Percentiles rank a stretch among this genome's conserved stretches.
These are phyloP conservation scores for Polytolypa hystricis DNA, from an alignment of 2,329 filamentous ascomycete species.

Conservation along the genomic window DNA sequence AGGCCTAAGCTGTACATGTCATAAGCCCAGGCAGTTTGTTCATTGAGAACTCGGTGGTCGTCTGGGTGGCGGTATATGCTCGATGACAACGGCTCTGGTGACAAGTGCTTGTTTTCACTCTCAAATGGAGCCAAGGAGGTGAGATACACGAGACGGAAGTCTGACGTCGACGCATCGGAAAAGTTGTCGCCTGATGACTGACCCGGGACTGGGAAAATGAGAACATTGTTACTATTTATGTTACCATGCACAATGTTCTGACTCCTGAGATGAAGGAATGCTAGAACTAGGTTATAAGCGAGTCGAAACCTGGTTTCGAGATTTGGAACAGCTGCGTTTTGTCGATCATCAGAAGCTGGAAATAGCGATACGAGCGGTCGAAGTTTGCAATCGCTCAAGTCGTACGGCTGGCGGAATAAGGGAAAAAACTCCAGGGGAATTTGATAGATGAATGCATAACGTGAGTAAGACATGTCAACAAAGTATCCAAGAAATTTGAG, in stretches of 20 bases:
- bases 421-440: slow-evolving; percentile 40
- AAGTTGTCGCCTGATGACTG: slow-evolving; percentile 22
- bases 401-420: slow-evolving; percentile 30
- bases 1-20: slow-evolving; percentile 54
- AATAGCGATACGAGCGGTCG: slow-evolving; percentile 33
- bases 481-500: slow-evolving; percentile 41
- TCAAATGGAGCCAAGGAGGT: slow-evolving; percentile 49
- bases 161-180: slow-evolving; percentile 14
- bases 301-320: slow-evolving; percentile 53
- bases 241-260: slow-evolving; percentile 50
- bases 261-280: slow-evolving; percentile 46
- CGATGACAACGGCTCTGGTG: slow-evolving; percentile 33
- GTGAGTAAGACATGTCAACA: slow-evolving; percentile 45
- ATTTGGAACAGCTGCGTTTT: slow-evolving; percentile 36
- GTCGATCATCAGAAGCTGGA: slow-evolving; percentile 31
- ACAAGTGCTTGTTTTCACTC: slow-evolving; percentile 38
- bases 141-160: slow-evolving; percentile 45
- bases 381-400: slow-evolving; percentile 27
- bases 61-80: slow-evolving; percentile 54
- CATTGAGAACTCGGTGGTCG: slow-evolving; percentile 28
- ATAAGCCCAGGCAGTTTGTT: slow-evolving; percentile 31
- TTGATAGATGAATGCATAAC: slow-evolving; percentile 51
- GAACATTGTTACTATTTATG: slow-evolving; percentile 53
- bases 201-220: slow-evolving; percentile 41
- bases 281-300: slow-evolving; percentile 47